A percentile compares a stretch with the other conserved stretches of the same genome.
phyloP scores from a whole-genome alignment of 495 filamentous ascomycete species.

The Podospora pseudopauciseta region DNA sequence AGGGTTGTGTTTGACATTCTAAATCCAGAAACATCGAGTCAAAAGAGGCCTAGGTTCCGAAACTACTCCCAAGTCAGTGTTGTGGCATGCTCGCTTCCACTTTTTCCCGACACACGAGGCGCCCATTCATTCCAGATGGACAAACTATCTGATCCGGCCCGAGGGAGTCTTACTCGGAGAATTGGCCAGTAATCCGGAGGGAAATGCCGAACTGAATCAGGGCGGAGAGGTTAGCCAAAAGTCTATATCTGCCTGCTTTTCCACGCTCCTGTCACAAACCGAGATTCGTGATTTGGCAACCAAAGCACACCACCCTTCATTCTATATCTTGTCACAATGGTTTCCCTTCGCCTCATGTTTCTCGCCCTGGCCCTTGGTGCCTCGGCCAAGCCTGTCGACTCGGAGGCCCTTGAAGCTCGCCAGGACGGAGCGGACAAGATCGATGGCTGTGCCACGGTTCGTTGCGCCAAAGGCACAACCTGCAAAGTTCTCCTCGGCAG shows the following conservation, averaged over 20 bases:
- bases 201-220: background rate
- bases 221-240: background rate
- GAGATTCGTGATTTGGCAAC: background rate
- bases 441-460: constrained; percentile 18
- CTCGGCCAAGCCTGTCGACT: constrained; percentile 18
- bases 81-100: constrained; percentile 7
- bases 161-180: background rate
- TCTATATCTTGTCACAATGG: constrained; percentile 1
- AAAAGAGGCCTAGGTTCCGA: constrained; percentile 8
- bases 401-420: background rate
- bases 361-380: constrained; percentile 8
- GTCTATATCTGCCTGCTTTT: background rate
- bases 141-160: background rate
- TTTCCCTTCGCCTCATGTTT: constrained; percentile 12
- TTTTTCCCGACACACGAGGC: background rate
- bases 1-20: constrained; percentile 6
- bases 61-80: constrained; percentile 3
- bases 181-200: background rate
- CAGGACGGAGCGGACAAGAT: background rate
- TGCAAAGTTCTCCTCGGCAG: constrained; percentile 19
- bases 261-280: background rate
- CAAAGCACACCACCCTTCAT: background rate
- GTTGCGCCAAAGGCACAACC: constrained; percentile 15
- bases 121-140: background rate
- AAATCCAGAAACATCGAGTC: constrained; percentile 1